phyloP scores from a whole-genome alignment of 106 monocot genomes.

The Dendrobium nobile region DNA sequence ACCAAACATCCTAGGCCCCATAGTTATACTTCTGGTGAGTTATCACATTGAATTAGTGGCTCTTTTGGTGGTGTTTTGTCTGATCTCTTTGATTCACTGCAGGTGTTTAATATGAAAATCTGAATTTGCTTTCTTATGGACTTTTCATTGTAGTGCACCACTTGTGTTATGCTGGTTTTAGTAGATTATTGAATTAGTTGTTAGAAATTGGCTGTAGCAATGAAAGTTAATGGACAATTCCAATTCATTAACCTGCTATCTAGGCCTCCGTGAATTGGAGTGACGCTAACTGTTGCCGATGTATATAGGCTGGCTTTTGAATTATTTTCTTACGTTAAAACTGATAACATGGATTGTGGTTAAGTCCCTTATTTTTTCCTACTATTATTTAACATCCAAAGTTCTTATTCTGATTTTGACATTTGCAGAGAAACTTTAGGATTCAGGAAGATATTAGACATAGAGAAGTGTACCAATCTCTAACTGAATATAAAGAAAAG shows the following conservation, averaged over 20 bases:
- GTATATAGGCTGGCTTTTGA: not conserved
- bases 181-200: not conserved
- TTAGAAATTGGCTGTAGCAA: not conserved
- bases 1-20: too few species aligned
- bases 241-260: not conserved
- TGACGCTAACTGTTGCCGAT: not conserved
- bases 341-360: not conserved
- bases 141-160: not conserved
- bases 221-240: not conserved
- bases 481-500: constrained; percentile 68
- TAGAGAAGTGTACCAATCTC: constrained; percentile 47
- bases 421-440: constrained; percentile 65
- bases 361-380: not conserved
- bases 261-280: not conserved
- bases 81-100: not conserved
- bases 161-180: too few species aligned
- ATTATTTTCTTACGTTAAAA: not conserved
- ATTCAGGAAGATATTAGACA: constrained; percentile 74
- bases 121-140: not conserved
- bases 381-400: not conserved
- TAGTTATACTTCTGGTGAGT: too few species aligned
- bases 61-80: not conserved
- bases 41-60: not conserved
- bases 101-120: not conserved
- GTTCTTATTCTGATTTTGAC: not conserved